Base-by-base conservation (phyloP, 2,329 filamentous ascomycete species). In the Sarocladium brachiariae region DNA sequence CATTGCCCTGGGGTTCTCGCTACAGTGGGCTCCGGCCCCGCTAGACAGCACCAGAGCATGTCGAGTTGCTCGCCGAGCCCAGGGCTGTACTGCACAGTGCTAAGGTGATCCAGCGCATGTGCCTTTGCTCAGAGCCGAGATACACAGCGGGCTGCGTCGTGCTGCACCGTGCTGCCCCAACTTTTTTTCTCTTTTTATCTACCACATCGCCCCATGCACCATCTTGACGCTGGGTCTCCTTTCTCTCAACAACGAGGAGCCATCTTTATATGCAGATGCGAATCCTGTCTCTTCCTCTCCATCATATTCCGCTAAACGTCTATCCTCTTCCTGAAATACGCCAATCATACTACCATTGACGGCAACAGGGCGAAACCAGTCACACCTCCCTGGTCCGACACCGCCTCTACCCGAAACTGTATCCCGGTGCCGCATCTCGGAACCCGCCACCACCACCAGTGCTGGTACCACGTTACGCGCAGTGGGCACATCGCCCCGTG, bases 401-500 rank as follows among this genome's bases (percentile, higher is more conserved):
- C 43, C 24, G 43, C 27, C n/a, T n/a, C 24, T 21, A 31, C 43
- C 43, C 43, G 14, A 13, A 47, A 4, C 25, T 18, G 27, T 9
- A 25, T 47, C n/a, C 25, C 43, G 33, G 25, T 47, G n/a, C 43
- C 24, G 27, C 43, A 30, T 18, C n/a, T 21, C 43, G 43, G 27
- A 47, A 25, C 43, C 43, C 10, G 43, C 43, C 43, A 47, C 5
- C 39, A 45, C 39, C 18, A 41, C 37, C 19, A 41, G 16, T 41
- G 37, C n/a, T 18, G 24, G 25, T 16, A 21, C 43, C 43, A 47
- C 43, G 31, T 31, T 33, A 47, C 19, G 39, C 39, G 4, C 55
- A 50, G 52, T 63, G 35, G 61, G 30, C 35, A 37, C 55, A 54
- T 58, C 56, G 37, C 49, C 59, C 35, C 56, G 53, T 51, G 52